Evolutionary conservation across 352 stramenopile genomes (phyloP).

Genomic region (Saprolegnia diclina): DNA sequence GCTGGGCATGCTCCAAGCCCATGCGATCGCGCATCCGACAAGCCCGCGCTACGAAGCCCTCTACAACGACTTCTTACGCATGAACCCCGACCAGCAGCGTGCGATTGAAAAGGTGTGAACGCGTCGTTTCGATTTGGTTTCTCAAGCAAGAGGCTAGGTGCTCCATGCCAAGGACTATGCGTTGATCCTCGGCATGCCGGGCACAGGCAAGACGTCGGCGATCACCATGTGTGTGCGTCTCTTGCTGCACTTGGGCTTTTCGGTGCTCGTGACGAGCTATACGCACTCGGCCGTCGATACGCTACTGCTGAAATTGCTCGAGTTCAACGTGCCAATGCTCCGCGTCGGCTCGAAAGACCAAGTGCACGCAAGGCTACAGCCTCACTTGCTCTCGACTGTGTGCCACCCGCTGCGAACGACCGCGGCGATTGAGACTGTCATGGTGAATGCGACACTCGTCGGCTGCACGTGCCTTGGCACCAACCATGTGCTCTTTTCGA

Average conservation of each 20-base stretch:
- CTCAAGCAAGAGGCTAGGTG: constrained; percentile 29
- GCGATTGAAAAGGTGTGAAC: constrained; percentile 45
- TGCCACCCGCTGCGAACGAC: constrained; percentile 27
- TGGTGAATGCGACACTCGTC: constrained; percentile 51
- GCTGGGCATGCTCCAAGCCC: constrained; percentile 25
- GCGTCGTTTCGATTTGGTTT: not conserved
- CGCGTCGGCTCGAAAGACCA: constrained; percentile 65
- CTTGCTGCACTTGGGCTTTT: constrained; percentile 86
- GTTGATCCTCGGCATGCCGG: constrained; percentile 92
- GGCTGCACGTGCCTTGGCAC: constrained; percentile 74
- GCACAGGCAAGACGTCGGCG: constrained; percentile 95
- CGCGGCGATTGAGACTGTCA: constrained; percentile 40
- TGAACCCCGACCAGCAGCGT: constrained; percentile 76
- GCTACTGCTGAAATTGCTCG: constrained; percentile 90
- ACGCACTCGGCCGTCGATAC: constrained; percentile 98
- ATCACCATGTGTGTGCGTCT: constrained; percentile 92
- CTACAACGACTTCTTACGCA: constrained; percentile 38
- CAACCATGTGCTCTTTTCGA: constrained; percentile 65
- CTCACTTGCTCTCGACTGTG: constrained; percentile 46
- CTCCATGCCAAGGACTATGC: constrained; percentile 91
- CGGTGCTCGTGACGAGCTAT: constrained; percentile 96
- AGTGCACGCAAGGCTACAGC: constrained; percentile 59
- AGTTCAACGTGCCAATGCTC: constrained; percentile 54
- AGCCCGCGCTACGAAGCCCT: constrained; percentile 25
- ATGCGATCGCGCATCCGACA: not conserved